Base-by-base conservation (phyloP, 2,329 filamentous ascomycete species). In the Fusarium sp. region DNA sequence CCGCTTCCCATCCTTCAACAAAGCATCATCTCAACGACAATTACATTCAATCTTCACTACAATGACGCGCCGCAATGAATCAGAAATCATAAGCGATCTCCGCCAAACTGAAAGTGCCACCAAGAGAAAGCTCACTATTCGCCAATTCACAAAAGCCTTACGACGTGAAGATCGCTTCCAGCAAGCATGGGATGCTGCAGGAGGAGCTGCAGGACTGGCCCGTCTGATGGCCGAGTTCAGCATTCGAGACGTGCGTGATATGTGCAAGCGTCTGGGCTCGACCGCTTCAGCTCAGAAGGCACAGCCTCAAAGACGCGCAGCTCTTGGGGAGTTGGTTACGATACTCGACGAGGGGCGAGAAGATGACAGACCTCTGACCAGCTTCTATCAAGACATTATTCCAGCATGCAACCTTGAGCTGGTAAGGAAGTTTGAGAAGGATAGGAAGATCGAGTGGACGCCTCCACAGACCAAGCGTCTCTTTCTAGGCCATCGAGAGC, bases 221-320 rank as follows among this genome's bases (percentile, higher is more conserved):
- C 37, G 18, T 6, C 38, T 78, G 30, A 78, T 79, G 77, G 62
- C 68, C 28, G 67, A 75, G n/a, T 76, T 79, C 49, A 79, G 78
- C 60, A 65, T 79, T 21, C 47, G 49, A 28, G 77, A 78, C 28
- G 65, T 79, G 1, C 61, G 64, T 9, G 5, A 30, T 9, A 23
- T 78, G 7, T 79, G 76, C 35, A 70, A 57, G 10, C 37, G 35
- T 19, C 68, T 79, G 7, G 77, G 77, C 12, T 38, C 59, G 6
- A 79, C 77, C 5, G 58, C 75, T 4, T 74, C 76, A 2, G 76
- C 77, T 5, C 16, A 33, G 12, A 71, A 74, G 9, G 71, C 54
- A 19, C 74, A 69, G 16, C 21, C 65, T 0, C 77, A 78, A 38
- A 77, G 78, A 25, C 76, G 74, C 6, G 63, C 61, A 9, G 77